Conservation (phyloP, 2,329 filamentous ascomycete genomes). For the Elsinoe perseae region DNA sequence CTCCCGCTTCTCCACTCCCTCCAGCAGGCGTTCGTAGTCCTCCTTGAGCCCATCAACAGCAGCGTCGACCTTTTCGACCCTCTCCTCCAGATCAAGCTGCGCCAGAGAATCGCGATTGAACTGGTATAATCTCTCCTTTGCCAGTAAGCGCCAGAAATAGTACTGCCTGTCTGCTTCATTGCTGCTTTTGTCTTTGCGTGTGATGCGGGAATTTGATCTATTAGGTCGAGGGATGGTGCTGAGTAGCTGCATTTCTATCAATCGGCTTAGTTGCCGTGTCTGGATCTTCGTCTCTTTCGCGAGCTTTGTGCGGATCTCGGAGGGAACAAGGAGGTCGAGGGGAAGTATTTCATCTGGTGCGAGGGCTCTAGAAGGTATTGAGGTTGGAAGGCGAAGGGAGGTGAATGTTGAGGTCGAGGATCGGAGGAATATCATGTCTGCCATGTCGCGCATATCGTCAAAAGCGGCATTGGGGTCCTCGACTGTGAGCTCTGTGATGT, state of each 20-base stretch:
- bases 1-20: slow-evolving; percentile 35
- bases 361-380: slow-evolving; percentile 42
- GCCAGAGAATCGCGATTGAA: slow-evolving; percentile 65
- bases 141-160: slow-evolving; percentile 63
- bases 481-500: slow-evolving; percentile 76
- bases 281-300: slow-evolving; percentile 61
- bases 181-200: slow-evolving; percentile 39
- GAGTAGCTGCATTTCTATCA: slow-evolving; percentile 68
- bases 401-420: slow-evolving; percentile 32
- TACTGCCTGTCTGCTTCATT: slow-evolving; percentile 55
- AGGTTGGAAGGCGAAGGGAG: slow-evolving; percentile 43
- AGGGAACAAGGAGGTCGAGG: slow-evolving; percentile 50
- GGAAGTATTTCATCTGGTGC: slow-evolving; percentile 45
- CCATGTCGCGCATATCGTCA: slow-evolving; percentile 68
- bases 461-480: slow-evolving; percentile 90
- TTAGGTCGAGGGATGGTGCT: slow-evolving; percentile 45
- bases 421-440: slow-evolving; percentile 61
- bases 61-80: slow-evolving; percentile 64
- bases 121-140: slow-evolving; percentile 69
- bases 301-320: slow-evolving; percentile 48
- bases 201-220: slow-evolving; percentile 42
- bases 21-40: slow-evolving; percentile 63
- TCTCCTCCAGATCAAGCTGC: slow-evolving; percentile 60
- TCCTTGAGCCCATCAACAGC: slow-evolving; percentile 60
- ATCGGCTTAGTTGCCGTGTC: slow-evolving; percentile 64